Percentiles rank a stretch among this genome's conserved stretches.
These are phyloP conservation scores for Plasmodium falciparum DNA, from an alignment of 169 alveolate genomes.

Conservation along the genomic window DNA sequence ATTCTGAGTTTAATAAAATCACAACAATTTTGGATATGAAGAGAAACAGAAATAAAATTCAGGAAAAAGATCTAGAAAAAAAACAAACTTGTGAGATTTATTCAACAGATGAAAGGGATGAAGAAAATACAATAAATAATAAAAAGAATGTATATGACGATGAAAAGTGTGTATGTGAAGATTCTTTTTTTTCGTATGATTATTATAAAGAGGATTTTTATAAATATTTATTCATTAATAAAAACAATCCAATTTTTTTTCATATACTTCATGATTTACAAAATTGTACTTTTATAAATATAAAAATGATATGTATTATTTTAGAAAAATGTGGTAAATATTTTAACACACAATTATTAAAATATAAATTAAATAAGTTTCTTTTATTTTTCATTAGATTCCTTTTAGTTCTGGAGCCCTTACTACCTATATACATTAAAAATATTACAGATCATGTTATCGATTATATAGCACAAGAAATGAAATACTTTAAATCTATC, in stretches of 20 bases:
- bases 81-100: neutral
- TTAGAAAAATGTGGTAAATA: slow-evolving; percentile 40
- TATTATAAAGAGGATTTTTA: neutral
- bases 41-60: neutral
- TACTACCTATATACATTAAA: slow-evolving; percentile 33
- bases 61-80: neutral
- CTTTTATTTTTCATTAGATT: slow-evolving; percentile 44
- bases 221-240: slow-evolving; percentile 36
- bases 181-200: slow-evolving; percentile 3
- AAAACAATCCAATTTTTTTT: slow-evolving; percentile 33
- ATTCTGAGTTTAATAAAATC: neutral
- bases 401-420: slow-evolving; percentile 33
- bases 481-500: slow-evolving; percentile 12
- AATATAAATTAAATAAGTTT: slow-evolving; percentile 23
- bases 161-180: neutral
- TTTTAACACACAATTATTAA: slow-evolving; percentile 29
- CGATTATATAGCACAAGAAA: neutral
- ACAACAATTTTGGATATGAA: neutral
- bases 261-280: slow-evolving; percentile 24
- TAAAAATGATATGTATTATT: slow-evolving; percentile 52
- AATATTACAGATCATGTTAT: slow-evolving; percentile 1
- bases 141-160: neutral
- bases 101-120: neutral
- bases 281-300: slow-evolving; percentile 39
- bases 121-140: neutral